These are phyloP conservation scores for Fraxinus paxiana DNA, from an alignment of 305 asterid genomes.

Conservation along the genomic window DNA sequence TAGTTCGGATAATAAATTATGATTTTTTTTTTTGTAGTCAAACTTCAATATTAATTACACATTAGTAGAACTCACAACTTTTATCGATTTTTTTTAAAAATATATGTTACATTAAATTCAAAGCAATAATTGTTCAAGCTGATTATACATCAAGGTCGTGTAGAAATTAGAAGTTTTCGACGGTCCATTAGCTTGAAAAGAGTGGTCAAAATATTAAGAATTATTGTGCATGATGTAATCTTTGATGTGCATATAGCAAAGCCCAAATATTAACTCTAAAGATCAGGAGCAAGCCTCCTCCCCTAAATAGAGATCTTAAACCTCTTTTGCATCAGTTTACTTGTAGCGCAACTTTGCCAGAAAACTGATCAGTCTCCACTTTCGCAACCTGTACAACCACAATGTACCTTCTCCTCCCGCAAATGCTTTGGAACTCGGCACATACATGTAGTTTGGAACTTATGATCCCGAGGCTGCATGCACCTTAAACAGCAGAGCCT, in stretches of 20 bases:
- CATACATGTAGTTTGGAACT: slow-evolving; percentile 78
- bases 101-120: background rate
- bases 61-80: background rate
- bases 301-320: background rate
- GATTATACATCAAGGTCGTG: background rate
- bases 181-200: background rate
- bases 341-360: background rate
- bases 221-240: background rate
- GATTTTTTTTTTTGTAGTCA: background rate
- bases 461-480: slow-evolving; percentile 85
- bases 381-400: slow-evolving; percentile 85
- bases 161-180: background rate
- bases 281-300: background rate
- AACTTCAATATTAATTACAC: background rate
- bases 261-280: background rate
- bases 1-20: background rate
- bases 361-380: slow-evolving; percentile 61
- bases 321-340: background rate
- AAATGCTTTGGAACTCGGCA: slow-evolving; percentile 91
- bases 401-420: slow-evolving; percentile 86
- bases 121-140: background rate
- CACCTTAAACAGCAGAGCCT: slow-evolving; percentile 88
- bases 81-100: background rate
- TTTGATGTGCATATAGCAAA: background rate
- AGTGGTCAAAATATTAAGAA: background rate